Base-by-base conservation (phyloP, 371 early-diverging fungal genomes). In the Sporodiniella umbellata region DNA sequence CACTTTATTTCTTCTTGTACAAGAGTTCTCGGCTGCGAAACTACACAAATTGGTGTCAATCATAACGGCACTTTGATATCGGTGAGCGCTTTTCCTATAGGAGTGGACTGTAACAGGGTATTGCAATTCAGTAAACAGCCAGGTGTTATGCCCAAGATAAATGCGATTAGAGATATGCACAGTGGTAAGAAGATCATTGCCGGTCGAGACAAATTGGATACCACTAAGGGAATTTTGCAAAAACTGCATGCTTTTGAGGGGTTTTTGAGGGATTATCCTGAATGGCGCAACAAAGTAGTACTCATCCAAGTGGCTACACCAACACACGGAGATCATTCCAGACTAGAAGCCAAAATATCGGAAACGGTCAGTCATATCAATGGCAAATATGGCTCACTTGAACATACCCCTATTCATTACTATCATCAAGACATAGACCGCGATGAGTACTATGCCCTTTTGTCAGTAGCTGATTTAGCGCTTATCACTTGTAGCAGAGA, bases 121-220 rank as follows among this genome's bases (percentile, higher is more conserved):
- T 72, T 77, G 37, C 70, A 53, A 35, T 70, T 62, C 42, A 45
- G 57, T 50, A 80, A 69, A 58, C 64, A 76, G 8, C 75, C 74
- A 38, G 78, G 72, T 0, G 91, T 94, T 1, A 44, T 62, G 24
- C 81, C 86, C 19, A 92, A 89, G 70, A 84, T 95, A 50, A 72
- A 82, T 33, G 76, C 88, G 22, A 82, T 97, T 30, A 83, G 81
- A 28, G 88, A 93, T 51, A 81, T 91, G 58, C 99, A 96, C 59
- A 76, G 83, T 33, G 94, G 85, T 14, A 98, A 97, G 59, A 88
- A 87, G 45, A 91, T 99, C 52, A 90, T 99, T 45, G 85, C 99
- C 31, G 99, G 99, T 1, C 86, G 99, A 14, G 99, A 99, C 71
- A 96, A 99, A 74, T 79, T 98, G 24, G 99, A 99, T 73, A 89